Evolutionary conservation across 345 rosid genomes (phyloP), one percentile per base, ranked within the genome.

Genomic region (Syzygium grande): DNA sequence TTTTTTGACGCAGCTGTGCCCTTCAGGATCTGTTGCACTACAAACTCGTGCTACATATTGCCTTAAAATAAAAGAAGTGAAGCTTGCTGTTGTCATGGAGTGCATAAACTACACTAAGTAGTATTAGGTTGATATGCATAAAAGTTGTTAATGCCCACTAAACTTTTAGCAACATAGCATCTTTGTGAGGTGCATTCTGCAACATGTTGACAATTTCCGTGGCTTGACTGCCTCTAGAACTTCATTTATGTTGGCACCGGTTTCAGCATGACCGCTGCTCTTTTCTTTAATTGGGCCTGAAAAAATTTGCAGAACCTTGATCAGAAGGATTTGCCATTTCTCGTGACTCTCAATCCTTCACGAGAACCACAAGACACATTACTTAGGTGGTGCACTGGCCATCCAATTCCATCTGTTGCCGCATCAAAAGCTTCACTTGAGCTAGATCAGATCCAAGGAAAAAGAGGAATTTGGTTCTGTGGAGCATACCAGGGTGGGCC

Each of bases 401-500:
- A 97, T 89, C 98, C 99, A 12, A 94, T 95, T 41, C 99, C 99
- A 77, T 97, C 96, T 68, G 96, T 97, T 86, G 94, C 97, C 23
- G 98, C 99, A 84, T 90, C 93, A 85, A 96, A 92, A 90, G 99
- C 99, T 87, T 92, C 98, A 11, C 93, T 91, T 22, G 97, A 95
- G 93, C 93, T 97, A 86, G 91, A 92, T 73, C 89, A 53, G 88
- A 95, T 97, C 90, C 99, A 96, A 85, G 99, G 99, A 30, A 97
- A 90, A 87, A 95, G 97, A 86, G 94, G 95, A 87, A 61, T 96
- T 84, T 97, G 99, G 99, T 97, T 94, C 89, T 96, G 97, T 54
- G 99, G 99, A 89, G 99, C 99, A 55, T 97, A 95, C 91, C 97
- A 93, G 84, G 98, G 98, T 96, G 63, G 89, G 88, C 63, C n/a